phyloP scores from a whole-genome alignment of 2,329 filamentous ascomycete species.

The Elsinoe ampelina region DNA sequence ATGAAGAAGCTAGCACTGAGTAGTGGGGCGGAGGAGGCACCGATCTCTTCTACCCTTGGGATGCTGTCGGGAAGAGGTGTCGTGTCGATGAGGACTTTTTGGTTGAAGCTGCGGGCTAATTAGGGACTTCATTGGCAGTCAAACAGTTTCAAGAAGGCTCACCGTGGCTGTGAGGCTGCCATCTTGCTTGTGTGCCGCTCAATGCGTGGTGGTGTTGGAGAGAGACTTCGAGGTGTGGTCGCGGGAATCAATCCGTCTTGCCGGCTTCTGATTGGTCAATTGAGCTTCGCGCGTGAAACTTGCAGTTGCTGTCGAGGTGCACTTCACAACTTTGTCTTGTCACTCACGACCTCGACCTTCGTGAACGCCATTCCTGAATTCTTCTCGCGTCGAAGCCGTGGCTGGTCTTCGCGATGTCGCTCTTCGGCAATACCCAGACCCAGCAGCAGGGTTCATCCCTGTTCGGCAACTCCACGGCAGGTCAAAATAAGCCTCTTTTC shows the following conservation, averaged over 20 bases:
- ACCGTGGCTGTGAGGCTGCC: constrained; percentile 53
- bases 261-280: constrained; percentile 3
- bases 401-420: constrained; percentile 26
- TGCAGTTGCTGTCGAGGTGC: neutral
- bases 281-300: neutral
- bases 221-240: constrained; percentile 15
- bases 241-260: constrained; percentile 6
- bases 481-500: constrained; percentile 16
- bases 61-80: constrained; percentile 88
- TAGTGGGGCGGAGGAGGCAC: constrained; percentile 83
- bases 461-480: constrained; percentile 7
- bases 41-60: constrained; percentile 87
- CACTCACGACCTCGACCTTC: neutral
- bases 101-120: constrained; percentile 67
- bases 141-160: constrained; percentile 22
- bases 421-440: constrained; percentile 27
- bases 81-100: constrained; percentile 86
- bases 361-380: neutral
- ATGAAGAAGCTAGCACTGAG: constrained; percentile 94
- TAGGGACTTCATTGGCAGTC: constrained; percentile 12
- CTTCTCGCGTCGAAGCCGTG: neutral
- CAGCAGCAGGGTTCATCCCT: constrained; percentile 20
- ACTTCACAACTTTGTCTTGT: neutral
- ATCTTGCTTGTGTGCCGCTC: constrained; percentile 39
- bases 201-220: constrained; percentile 13